These are phyloP conservation scores for Sclerotiophoma versabilis DNA, from an alignment of 2,329 filamentous ascomycete genomes.

Conservation along the genomic window DNA sequence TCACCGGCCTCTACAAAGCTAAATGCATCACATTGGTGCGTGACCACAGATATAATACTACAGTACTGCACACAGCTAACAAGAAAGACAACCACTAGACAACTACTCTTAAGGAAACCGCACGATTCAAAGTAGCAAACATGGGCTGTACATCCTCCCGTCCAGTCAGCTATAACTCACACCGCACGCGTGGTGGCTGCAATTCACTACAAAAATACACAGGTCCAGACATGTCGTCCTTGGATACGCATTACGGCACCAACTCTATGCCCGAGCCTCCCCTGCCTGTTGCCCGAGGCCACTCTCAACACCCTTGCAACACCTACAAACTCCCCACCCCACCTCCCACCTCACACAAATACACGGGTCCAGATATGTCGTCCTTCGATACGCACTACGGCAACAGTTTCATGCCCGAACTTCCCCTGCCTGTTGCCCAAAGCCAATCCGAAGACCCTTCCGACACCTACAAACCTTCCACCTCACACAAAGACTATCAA, in stretches of 20 bases:
- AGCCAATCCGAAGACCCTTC: background rate
- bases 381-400: background rate
- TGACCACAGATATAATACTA: background rate
- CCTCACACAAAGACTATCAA: background rate
- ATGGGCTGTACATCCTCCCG: slow-evolving; percentile 15
- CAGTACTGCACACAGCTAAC: background rate
- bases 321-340: background rate
- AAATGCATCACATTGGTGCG: background rate
- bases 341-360: background rate
- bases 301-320: background rate
- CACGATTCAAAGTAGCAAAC: background rate
- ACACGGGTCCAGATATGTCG: background rate
- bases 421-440: background rate
- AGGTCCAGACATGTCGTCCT: background rate
- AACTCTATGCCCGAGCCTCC: background rate
- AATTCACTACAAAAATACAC: background rate
- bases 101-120: no score
- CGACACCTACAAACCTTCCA: background rate
- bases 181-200: background rate
- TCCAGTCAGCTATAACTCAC: background rate
- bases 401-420: background rate
- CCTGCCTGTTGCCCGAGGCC: background rate
- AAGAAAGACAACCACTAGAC: background rate
- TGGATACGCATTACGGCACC: background rate
- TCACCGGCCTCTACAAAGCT: background rate